Conservation (phyloP, 805 yeast genomes). For the Saccharomycopsis sp. region DNA sequence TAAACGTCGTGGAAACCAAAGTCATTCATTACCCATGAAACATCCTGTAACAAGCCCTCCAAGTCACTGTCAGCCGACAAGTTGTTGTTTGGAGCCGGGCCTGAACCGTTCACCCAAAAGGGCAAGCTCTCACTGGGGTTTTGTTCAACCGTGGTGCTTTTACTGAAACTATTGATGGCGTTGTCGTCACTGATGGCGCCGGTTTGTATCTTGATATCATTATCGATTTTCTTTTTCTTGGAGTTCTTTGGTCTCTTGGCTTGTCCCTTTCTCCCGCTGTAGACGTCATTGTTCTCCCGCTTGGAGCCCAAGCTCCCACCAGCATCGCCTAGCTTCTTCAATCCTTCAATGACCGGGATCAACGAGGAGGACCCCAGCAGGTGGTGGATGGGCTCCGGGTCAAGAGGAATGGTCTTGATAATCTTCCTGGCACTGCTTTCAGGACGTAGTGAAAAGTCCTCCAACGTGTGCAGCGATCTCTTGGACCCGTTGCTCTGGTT, state of each 20-base stretch:
- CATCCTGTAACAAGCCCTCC: conserved; percentile 16
- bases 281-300: too few relatives aligned
- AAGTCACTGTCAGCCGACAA: conserved; percentile 10
- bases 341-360: too few relatives aligned
- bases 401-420: conserved; percentile 71
- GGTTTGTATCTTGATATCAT: background rate
- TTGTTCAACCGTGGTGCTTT: background rate
- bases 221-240: background rate
- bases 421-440: conserved; percentile 67
- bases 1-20: conserved; percentile 20
- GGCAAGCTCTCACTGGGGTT: background rate
- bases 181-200: background rate
- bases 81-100: background rate
- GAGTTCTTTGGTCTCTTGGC: conserved; percentile 3
- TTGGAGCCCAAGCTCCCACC: background rate
- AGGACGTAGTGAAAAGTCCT: conserved; percentile 41
- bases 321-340: too few relatives aligned
- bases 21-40: conserved; percentile 20
- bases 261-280: too few relatives aligned
- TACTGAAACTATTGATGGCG: background rate
- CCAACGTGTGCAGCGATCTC: conserved; percentile 44
- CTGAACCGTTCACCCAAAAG: background rate
- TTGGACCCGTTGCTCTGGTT: conserved; percentile 28
- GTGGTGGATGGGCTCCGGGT: conserved; percentile 60
- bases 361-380: background rate